These are phyloP conservation scores for Termitomyces sp. DNA, from an alignment of 768 basidiomycete species.

Conservation along the genomic window DNA sequence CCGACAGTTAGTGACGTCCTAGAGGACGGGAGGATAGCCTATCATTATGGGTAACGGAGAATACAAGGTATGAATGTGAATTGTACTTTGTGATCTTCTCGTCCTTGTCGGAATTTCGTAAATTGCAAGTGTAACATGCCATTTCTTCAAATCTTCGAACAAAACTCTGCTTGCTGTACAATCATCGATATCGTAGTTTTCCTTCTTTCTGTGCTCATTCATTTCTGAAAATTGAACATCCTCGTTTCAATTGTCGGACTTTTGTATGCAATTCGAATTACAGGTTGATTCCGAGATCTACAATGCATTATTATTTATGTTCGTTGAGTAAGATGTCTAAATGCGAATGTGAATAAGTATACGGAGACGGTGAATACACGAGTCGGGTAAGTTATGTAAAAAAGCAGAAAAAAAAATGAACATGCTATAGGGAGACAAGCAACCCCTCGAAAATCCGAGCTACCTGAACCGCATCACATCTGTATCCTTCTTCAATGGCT, in stretches of 20 bases:
- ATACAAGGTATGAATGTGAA: background rate
- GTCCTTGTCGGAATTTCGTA: background rate
- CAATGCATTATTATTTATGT: conserved; percentile 7
- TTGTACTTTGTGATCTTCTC: background rate
- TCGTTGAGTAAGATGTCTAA: conserved; percentile 1
- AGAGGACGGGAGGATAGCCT: background rate
- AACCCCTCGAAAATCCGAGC: background rate
- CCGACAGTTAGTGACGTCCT: background rate
- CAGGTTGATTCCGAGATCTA: conserved; percentile 2
- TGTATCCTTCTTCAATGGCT: conserved; percentile 6
- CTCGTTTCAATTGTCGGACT: background rate
- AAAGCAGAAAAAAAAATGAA: background rate
- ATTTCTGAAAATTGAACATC: background rate
- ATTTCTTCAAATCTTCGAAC: background rate
- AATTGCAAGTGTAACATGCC: background rate
- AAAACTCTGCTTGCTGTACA: background rate
- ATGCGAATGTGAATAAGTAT: background rate
- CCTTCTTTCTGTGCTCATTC: background rate
- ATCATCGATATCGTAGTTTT: background rate
- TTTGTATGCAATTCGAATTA: background rate
- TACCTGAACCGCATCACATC: conserved; percentile 4
- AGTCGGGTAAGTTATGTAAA: conserved; percentile 1
- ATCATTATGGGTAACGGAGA: background rate
- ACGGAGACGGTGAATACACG: background rate
- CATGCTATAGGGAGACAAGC: background rate